Percentiles rank a stretch among this genome's conserved stretches.
Evolutionary conservation across 345 rosid species (phyloP).

Genomic region (Eucalyptus rudis): DNA sequence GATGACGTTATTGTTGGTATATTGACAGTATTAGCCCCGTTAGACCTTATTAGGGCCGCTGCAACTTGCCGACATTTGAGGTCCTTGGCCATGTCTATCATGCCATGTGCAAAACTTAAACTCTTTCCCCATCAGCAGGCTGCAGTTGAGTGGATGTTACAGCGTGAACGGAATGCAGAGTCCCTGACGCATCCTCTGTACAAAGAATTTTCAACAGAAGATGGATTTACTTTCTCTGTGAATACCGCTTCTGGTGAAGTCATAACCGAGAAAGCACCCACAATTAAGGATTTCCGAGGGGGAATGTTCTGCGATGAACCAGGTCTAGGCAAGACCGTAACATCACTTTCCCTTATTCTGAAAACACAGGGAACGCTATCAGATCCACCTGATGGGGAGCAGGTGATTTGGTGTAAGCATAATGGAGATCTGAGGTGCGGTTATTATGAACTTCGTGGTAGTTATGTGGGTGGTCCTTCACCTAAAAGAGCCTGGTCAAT

Average conservation of each 20-base stretch:
- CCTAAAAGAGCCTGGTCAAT: slow-evolving; percentile 43
- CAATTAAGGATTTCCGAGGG: slow-evolving; percentile 69
- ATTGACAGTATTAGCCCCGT: slow-evolving; percentile 34
- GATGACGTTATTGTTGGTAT: slow-evolving; percentile 61
- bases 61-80: slow-evolving; percentile 69
- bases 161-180: slow-evolving; percentile 59
- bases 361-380: slow-evolving; percentile 84
- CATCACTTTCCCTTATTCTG: slow-evolving; percentile 81
- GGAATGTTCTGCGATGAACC: slow-evolving; percentile 99
- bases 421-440: slow-evolving; percentile 57
- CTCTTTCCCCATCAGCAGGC: slow-evolving; percentile 91
- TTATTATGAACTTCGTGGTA: slow-evolving; percentile 62
- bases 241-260: slow-evolving; percentile 66
- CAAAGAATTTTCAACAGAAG: slow-evolving; percentile 45
- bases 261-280: slow-evolving; percentile 49
- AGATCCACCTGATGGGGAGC: slow-evolving; percentile 68
- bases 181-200: slow-evolving; percentile 64
- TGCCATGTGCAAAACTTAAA: slow-evolving; percentile 87
- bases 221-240: slow-evolving; percentile 55
- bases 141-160: slow-evolving; percentile 93
- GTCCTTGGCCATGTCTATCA: slow-evolving; percentile 48
- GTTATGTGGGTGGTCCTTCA: slow-evolving; percentile 13
- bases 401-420: slow-evolving; percentile 60
- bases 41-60: slow-evolving; percentile 58
- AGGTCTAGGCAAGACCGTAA: slow-evolving; percentile 92